Conservation (phyloP, 805 yeast genomes). For the Lipomyces spencermartinsiae region DNA sequence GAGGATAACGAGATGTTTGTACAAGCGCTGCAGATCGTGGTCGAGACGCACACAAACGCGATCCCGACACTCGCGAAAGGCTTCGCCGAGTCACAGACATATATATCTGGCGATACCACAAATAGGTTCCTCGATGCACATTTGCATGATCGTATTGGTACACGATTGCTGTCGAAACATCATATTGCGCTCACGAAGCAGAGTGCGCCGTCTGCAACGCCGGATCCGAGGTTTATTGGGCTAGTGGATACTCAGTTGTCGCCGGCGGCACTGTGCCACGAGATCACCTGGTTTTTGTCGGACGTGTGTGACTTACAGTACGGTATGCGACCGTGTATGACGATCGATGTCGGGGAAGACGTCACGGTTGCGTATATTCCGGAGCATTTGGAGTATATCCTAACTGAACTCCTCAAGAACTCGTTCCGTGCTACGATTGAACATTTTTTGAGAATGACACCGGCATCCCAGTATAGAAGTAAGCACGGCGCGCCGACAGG, state of each 20-base stretch:
- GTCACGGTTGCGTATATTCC: constrained; percentile 82
- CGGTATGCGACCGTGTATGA: constrained; percentile 70
- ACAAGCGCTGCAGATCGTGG: constrained; percentile 60
- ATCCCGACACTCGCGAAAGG: constrained; percentile 83
- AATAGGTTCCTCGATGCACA: constrained; percentile 74
- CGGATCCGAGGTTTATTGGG: constrained; percentile 56
- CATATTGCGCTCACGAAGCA: constrained; percentile 68
- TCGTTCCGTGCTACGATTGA: constrained; percentile 89
- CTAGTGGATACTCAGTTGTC: constrained; percentile 70
- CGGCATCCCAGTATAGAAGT: constrained; percentile 13
- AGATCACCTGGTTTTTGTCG: constrained; percentile 75
- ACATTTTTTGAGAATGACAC: constrained; percentile 43
- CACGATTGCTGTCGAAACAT: constrained; percentile 86
- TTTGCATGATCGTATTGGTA: constrained; percentile 80
- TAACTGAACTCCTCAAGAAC: constrained; percentile 86
- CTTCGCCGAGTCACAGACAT: constrained; percentile 66
- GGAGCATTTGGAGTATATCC: constrained; percentile 83
- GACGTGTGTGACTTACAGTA: constrained; percentile 85
- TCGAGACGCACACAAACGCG: constrained; percentile 83
- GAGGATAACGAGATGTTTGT: constrained; percentile 64
- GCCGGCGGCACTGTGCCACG: constrained; percentile 66
- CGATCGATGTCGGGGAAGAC: constrained; percentile 62
- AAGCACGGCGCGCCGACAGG: constrained; percentile 39
- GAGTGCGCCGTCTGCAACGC: constrained; percentile 4
- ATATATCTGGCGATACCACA: constrained; percentile 55